A percentile compares a stretch with the other conserved stretches of the same genome.
Conservation (phyloP, 2,329 filamentous ascomycete genomes). For the Lanzia echinophila region DNA sequence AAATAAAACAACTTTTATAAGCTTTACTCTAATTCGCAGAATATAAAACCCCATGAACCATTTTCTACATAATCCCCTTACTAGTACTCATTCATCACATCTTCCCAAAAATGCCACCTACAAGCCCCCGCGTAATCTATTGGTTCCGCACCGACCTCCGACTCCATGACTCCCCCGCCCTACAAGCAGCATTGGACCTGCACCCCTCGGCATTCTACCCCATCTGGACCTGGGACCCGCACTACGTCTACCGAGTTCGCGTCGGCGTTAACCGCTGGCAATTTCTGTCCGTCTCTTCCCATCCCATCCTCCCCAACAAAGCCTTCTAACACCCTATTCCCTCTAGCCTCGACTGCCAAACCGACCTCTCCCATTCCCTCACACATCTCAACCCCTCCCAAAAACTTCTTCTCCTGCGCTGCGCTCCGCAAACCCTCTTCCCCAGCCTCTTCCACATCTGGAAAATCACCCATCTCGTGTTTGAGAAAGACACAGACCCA, state of each 20-base stretch:
- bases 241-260: conserved; percentile 68
- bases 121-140: conserved; percentile 49
- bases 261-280: conserved; percentile 70
- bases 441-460: conserved; percentile 68
- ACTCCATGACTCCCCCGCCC: conserved; percentile 68
- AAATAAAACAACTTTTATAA: too few species aligned
- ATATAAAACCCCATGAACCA: too few species aligned
- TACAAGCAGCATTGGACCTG: conserved; percentile 64
- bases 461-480: conserved; percentile 69
- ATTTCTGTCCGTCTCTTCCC: conserved; percentile 45
- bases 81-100: too few species aligned
- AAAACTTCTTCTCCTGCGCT: conserved; percentile 64
- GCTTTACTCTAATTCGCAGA: too few species aligned
- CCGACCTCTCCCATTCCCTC: conserved; percentile 60
- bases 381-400: conserved; percentile 63
- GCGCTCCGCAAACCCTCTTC: conserved; percentile 64
- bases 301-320: not conserved
- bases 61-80: too few species aligned
- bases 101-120: too few species aligned
- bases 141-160: conserved; percentile 76
- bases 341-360: conserved; percentile 62
- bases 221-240: conserved; percentile 74
- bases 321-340: too few species aligned
- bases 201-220: conserved; percentile 64
- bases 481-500: conserved; percentile 72